Conservation (phyloP, 345 rosid species). For the Passiflora organensis region DNA sequence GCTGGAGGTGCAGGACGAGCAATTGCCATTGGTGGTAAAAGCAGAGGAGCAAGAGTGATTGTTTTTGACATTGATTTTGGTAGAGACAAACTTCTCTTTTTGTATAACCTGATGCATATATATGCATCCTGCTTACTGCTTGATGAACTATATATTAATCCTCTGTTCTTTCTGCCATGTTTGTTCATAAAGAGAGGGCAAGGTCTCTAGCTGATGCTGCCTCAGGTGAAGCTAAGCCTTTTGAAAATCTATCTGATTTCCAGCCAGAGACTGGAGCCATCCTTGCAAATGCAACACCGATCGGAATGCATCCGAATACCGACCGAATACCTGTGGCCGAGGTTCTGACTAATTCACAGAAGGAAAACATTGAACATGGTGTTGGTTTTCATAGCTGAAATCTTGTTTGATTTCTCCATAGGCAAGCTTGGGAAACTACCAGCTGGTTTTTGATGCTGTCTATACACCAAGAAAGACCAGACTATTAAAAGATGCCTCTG, state of each 20-base stretch:
- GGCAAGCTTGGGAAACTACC: slow-evolving; percentile 39
- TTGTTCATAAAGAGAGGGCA: slow-evolving; percentile 40
- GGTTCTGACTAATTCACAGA: slow-evolving; percentile 25
- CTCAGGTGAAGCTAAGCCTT: slow-evolving; percentile 42
- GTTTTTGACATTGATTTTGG: slow-evolving; percentile 54
- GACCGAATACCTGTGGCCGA: slow-evolving; percentile 44
- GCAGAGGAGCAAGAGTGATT: slow-evolving; percentile 44
- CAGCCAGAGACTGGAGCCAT: slow-evolving; percentile 49
- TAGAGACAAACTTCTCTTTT: slow-evolving; percentile 6
- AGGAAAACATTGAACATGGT: background rate
- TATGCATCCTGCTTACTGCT: background rate
- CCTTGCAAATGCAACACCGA: slow-evolving; percentile 60
- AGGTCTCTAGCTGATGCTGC: slow-evolving; percentile 48
- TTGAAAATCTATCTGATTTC: slow-evolving; percentile 29
- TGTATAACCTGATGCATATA: background rate
- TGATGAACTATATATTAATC: slow-evolving; percentile 2
- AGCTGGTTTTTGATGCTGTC: slow-evolving; percentile 53
- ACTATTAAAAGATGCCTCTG: slow-evolving; percentile 46
- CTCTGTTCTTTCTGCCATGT: slow-evolving; percentile 2
- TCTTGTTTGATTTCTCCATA: slow-evolving; percentile 6
- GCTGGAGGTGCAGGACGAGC: slow-evolving; percentile 73
- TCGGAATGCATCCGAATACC: slow-evolving; percentile 57
- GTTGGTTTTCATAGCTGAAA: background rate
- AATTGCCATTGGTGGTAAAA: slow-evolving; percentile 56
- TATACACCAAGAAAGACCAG: slow-evolving; percentile 56